These are phyloP conservation scores for Mrakia hoshinonis DNA, from an alignment of 768 basidiomycete genomes.

Conservation along the genomic window DNA sequence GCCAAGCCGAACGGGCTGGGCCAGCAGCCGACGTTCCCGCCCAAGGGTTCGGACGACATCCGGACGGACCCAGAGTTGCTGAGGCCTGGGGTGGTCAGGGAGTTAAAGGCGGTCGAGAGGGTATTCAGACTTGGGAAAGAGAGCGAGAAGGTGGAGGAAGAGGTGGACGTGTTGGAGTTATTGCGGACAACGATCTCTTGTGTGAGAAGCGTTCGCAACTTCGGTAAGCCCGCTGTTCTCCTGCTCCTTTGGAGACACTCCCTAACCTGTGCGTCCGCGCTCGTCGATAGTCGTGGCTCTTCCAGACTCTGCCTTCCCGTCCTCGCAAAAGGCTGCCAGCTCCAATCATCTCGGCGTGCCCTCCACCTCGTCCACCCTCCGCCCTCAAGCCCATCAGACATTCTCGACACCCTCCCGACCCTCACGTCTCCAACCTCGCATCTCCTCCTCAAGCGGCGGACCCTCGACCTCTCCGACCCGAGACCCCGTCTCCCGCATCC, in stretches of 20 bases:
- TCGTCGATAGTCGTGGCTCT: slow-evolving; percentile 53
- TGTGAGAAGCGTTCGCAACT: slow-evolving; percentile 74
- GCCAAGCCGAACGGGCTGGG: slow-evolving; percentile 40
- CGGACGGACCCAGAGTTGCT: slow-evolving; percentile 59
- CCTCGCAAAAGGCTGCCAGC: background rate
- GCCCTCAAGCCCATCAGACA: background rate
- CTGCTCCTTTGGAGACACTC: no score
- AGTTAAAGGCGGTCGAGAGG: slow-evolving; percentile 55
- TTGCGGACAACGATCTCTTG: slow-evolving; percentile 72
- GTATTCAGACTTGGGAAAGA: slow-evolving; percentile 30
- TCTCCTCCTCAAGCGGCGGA: background rate
- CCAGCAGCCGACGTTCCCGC: slow-evolving; percentile 46
- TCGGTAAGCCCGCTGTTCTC: slow-evolving; percentile 36
- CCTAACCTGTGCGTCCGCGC: no score
- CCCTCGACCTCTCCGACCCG: background rate
- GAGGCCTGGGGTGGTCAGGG: slow-evolving; percentile 67
- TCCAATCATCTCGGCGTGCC: background rate
- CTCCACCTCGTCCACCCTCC: slow-evolving; percentile 5
- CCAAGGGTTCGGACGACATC: slow-evolving; percentile 44
- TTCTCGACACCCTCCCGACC: slow-evolving; percentile 39
- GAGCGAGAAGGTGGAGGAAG: background rate
- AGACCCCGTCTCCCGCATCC: slow-evolving; percentile 61
- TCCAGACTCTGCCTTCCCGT: slow-evolving; percentile 50
- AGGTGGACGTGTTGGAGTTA: slow-evolving; percentile 58
- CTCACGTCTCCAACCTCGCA: slow-evolving; percentile 21